These are phyloP conservation scores for Geotrichum macrosporum DNA, from an alignment of 1,139 yeast species.

Conservation along the genomic window DNA sequence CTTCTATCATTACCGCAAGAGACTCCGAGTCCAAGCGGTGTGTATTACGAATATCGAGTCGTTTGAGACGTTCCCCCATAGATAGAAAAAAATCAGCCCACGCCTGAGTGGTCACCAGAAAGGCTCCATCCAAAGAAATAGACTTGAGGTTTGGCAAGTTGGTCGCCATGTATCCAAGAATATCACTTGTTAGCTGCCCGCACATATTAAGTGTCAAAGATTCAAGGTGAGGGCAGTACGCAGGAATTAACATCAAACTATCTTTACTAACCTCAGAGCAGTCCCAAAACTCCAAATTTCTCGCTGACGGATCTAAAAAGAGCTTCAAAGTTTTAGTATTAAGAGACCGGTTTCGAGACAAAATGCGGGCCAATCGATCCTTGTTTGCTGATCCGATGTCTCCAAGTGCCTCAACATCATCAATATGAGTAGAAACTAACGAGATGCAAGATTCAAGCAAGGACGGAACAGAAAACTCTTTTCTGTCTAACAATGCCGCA, in stretches of 20 bases:
- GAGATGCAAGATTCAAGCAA: conserved; percentile 78
- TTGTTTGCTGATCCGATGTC: conserved; percentile 67
- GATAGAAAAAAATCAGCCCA: conserved; percentile 71
- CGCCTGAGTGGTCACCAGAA: conserved; percentile 63
- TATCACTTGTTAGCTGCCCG: conserved; percentile 82
- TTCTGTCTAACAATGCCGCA: conserved; percentile 71
- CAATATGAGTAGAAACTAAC: conserved; percentile 66
- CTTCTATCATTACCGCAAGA: conserved; percentile 56
- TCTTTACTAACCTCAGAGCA: conserved; percentile 73
- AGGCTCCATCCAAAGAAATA: conserved; percentile 77
- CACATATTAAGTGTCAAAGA: conserved; percentile 77
- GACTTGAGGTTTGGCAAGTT: conserved; percentile 53
- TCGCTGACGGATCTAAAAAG: conserved; percentile 60
- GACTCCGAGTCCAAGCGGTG: conserved; percentile 75
- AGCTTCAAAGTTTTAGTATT: conserved; percentile 65
- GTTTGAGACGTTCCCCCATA: conserved; percentile 45
- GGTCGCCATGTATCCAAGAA: conserved; percentile 56
- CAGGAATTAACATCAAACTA: conserved; percentile 64
- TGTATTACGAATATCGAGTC: conserved; percentile 69
- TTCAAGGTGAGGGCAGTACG: conserved; percentile 72
- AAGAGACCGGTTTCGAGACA: conserved; percentile 76
- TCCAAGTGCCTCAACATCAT: conserved; percentile 71
- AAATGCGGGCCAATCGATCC: conserved; percentile 64
- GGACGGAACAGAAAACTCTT: conserved; percentile 56
- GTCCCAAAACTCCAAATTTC: conserved; percentile 75